Base-by-base conservation (phyloP, 805 yeast species). In the Suhomyces sp. region DNA sequence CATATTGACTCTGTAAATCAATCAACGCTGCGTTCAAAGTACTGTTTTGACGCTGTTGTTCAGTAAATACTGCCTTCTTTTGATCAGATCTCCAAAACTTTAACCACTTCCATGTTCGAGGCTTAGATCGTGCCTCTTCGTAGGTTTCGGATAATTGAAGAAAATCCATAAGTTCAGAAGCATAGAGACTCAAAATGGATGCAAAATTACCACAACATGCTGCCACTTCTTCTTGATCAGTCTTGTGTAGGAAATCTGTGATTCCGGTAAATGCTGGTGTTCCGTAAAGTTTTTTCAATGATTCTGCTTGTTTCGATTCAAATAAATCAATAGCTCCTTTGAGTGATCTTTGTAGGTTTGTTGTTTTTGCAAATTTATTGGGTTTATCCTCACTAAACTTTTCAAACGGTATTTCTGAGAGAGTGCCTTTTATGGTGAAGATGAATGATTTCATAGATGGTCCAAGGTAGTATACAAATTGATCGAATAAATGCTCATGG, bases 121-220 rank as follows among this genome's bases (percentile, higher is more conserved):
- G 46, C 9, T 40, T 26, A 1, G 46, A 23, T 7, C 45, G 33
- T 2, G 59, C 50, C 4, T 44, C 46, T 28, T 63, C 65, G 42
- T 68, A 76, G 5, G 67, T 63, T 9, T 65, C 66, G 22, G 79
- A 52, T 6, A 66, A 43, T 9, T 60, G 60, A 24, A 83, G 54
- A 40, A 79, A 76, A 2, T 56, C 60, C 14, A 58, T 51, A 32
- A 85, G 56, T 42, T 83, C 88, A 22, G 65, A 64, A 1, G 87
- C 78, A 45, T 77, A 79, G 36, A 82, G 77, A 3, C 77, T 73
- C 24, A 87, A 53, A 16, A 83, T 67, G 22, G 79, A 74, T 2
- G 90, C 71, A 51, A 85, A 85, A 53, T 85, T 83, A 1, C 90
- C 91, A 62, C 93, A 84, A 29, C 85, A 76, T 0, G 95, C 95